Conservation (phyloP, 1,284 basidiomycete genomes). For the Moesziomyces antarcticus region DNA sequence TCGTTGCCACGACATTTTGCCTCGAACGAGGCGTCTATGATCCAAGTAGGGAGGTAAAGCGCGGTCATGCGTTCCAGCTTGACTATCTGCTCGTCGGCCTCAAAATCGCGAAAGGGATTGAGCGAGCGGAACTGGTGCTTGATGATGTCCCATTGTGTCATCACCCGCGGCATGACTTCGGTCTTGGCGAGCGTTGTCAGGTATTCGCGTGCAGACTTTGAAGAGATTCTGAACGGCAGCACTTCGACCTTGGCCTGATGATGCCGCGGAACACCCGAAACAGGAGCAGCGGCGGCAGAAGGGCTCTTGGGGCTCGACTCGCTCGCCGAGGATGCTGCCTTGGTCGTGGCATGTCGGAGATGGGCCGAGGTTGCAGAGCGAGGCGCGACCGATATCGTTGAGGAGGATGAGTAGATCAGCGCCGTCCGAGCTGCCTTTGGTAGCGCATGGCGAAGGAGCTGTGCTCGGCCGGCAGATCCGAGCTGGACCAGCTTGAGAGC, state of each 20-base stretch:
- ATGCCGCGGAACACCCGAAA: slow-evolving; percentile 16
- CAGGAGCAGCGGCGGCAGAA: not conserved
- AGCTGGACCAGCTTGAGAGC: not conserved
- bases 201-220: slow-evolving; percentile 23
- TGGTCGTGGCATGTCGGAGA: not conserved
- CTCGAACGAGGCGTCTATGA: slow-evolving; percentile 44
- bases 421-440: not conserved
- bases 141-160: slow-evolving; percentile 19
- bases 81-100: slow-evolving; percentile 20
- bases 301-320: slow-evolving; percentile 9
- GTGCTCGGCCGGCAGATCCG: not conserved
- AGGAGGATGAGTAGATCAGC: not conserved
- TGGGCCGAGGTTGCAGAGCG: not conserved
- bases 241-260: slow-evolving; percentile 44
- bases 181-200: slow-evolving; percentile 22
- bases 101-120: slow-evolving; percentile 10
- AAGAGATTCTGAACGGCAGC: slow-evolving; percentile 31
- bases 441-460: not conserved
- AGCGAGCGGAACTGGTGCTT: slow-evolving; percentile 23
- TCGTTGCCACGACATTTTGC: slow-evolving; percentile 47
- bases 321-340: not conserved
- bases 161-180: slow-evolving; percentile 29
- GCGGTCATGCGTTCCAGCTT: slow-evolving; percentile 33
- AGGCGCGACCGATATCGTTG: not conserved
- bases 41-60: slow-evolving; percentile 45